Percentiles rank a stretch among this genome's conserved stretches.
phyloP scores from a whole-genome alignment of 2,329 filamentous ascomycete genomes.

The Colletotrichum sidae region DNA sequence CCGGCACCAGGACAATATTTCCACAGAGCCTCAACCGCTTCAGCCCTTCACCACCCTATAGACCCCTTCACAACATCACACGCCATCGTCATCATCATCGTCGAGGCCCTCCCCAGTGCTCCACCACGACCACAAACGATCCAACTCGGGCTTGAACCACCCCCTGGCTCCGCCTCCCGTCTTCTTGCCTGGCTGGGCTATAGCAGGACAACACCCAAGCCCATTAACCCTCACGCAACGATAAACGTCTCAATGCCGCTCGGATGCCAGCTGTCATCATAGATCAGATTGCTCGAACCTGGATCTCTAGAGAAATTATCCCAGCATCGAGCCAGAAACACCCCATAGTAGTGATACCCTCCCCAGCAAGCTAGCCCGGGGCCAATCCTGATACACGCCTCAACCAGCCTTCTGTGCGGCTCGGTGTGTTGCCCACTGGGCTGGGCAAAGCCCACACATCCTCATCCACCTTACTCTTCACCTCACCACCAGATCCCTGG shows the following conservation, averaged over 20 bases:
- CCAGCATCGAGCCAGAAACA: slow-evolving; percentile 53
- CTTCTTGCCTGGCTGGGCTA: slow-evolving; percentile 26
- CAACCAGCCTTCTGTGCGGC: slow-evolving; percentile 42
- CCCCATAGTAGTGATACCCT: slow-evolving; percentile 47
- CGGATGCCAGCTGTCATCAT: slow-evolving; percentile 66
- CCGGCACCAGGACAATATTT: slow-evolving; percentile 30
- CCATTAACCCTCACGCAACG: slow-evolving; percentile 28
- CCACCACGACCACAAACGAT: slow-evolving; percentile 20
- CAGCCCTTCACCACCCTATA: slow-evolving; percentile 1
- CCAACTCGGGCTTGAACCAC: slow-evolving; percentile 18
- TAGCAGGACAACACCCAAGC: slow-evolving; percentile 25
- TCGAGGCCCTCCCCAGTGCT: slow-evolving; percentile 14
- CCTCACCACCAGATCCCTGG: slow-evolving; percentile 20
- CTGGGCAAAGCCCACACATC: slow-evolving; percentile 40
- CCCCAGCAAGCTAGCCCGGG: slow-evolving; percentile 47
- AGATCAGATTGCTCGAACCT: slow-evolving; percentile 63
- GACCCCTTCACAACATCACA: slow-evolving; percentile 25
- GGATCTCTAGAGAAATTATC: slow-evolving; percentile 56
- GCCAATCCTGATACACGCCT: slow-evolving; percentile 54
- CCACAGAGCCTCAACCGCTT: slow-evolving; percentile 38
- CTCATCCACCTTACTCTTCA: slow-evolving; percentile 21
- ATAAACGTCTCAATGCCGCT: slow-evolving; percentile 57
- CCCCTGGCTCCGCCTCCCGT: slow-evolving; percentile 27
- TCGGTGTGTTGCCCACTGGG: slow-evolving; percentile 53
- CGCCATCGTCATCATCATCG: slow-evolving; percentile 2